Conservation (phyloP, 164 flowering plant genomes). For the Aristolochia contorta region DNA sequence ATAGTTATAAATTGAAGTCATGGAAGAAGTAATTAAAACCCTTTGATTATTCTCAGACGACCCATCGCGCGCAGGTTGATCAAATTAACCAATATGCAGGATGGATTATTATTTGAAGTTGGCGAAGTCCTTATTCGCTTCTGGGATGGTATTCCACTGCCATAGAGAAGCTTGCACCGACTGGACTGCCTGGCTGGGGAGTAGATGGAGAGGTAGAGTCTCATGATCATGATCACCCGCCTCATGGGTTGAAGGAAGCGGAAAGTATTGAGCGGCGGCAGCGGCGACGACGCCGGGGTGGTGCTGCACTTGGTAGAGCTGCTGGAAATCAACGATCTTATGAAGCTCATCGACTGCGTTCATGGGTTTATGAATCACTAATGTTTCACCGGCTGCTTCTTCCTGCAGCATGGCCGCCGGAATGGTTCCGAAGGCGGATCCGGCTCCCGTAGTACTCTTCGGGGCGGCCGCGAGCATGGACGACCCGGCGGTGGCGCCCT, state of each 20-base stretch:
- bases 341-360: constrained; percentile 49
- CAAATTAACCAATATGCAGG: too few species aligned
- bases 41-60: too few species aligned
- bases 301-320: constrained; percentile 15
- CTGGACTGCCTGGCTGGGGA: constrained; percentile 8
- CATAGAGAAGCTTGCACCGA: constrained; percentile 30
- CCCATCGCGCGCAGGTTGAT: too few species aligned
- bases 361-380: too few species aligned
- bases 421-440: too few species aligned
- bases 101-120: constrained; percentile 34
- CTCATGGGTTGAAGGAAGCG: neutral
- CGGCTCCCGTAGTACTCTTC: too few species aligned
- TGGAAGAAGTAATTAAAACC: too few species aligned
- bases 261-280: constrained; percentile 11
- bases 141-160: constrained; percentile 64
- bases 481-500: constrained; percentile 20
- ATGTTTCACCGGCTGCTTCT: too few species aligned
- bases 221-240: constrained; percentile 1
- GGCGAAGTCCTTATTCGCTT: constrained; percentile 29
- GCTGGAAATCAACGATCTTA: constrained; percentile 41
- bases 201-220: constrained; percentile 11
- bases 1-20: too few species aligned
- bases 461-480: constrained; percentile 21
- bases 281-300: constrained; percentile 15
- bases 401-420: too few species aligned